Evolutionary conservation across 2,329 filamentous ascomycete species (phyloP).

Genomic region (Phaeosphaeriaceae sp.): DNA sequence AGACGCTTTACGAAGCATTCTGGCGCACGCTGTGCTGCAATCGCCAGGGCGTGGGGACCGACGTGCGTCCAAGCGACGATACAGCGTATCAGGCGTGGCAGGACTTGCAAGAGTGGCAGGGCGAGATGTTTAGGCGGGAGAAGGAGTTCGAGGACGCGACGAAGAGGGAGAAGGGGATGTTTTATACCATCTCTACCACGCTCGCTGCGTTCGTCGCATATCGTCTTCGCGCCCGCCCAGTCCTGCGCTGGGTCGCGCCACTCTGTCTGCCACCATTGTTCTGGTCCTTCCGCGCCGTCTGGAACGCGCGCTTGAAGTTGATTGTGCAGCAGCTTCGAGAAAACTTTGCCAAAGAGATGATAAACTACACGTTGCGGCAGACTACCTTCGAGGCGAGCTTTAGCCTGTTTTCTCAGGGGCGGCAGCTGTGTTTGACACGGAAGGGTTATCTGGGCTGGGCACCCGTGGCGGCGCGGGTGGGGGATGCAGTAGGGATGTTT

Average conservation of each 20-base stretch:
- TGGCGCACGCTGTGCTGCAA: conserved; percentile 12
- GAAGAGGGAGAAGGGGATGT: neutral
- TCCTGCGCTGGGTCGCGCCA: neutral
- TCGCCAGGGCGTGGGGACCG: neutral
- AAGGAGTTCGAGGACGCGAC: neutral
- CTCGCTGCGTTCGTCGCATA: neutral
- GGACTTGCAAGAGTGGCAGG: neutral
- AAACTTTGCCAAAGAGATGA: neutral
- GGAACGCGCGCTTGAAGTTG: neutral
- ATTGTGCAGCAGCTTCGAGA: neutral
- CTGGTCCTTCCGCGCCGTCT: neutral
- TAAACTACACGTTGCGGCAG: neutral
- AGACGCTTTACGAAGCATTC: conserved; percentile 6
- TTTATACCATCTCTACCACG: neutral
- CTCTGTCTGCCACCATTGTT: neutral
- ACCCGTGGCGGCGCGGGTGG: neutral
- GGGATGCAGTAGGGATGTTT: neutral
- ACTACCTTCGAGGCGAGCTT: neutral
- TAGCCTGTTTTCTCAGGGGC: neutral
- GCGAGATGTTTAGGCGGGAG: neutral
- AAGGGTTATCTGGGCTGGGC: neutral
- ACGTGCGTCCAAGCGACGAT: neutral
- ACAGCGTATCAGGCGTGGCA: neutral
- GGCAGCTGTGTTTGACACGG: neutral
- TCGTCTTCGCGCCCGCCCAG: neutral